Percentiles rank a stretch among this genome's conserved stretches.
Evolutionary conservation across 2,329 filamentous ascomycete species (phyloP).

Genomic region (Colletotrichum sojae): DNA sequence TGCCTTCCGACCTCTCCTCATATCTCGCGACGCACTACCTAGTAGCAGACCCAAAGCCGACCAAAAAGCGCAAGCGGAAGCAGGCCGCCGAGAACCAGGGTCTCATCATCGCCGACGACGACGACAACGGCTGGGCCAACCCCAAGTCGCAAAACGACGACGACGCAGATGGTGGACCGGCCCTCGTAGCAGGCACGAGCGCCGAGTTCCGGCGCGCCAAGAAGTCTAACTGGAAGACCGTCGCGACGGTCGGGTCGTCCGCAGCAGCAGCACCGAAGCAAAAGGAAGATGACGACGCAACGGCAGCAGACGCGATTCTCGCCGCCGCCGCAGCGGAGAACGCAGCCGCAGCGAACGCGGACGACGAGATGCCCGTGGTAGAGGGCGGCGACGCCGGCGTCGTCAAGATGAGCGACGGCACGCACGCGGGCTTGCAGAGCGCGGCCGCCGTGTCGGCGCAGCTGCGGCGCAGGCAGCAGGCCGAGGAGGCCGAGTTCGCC

Average conservation of each 20-base stretch:
- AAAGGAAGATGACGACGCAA: constrained; percentile 63
- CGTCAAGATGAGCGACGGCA: constrained; percentile 87
- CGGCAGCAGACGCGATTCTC: constrained; percentile 84
- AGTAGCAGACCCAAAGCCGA: constrained; percentile 67
- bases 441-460: constrained; percentile 83
- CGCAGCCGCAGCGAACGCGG: constrained; percentile 62
- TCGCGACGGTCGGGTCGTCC: constrained; percentile 61
- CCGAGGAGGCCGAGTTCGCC: constrained; percentile 71
- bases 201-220: constrained; percentile 81
- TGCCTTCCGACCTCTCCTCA: constrained; percentile 77
- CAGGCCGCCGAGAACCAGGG: constrained; percentile 60
- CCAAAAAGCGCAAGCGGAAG: constrained; percentile 77
- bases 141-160: constrained; percentile 58
- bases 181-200: constrained; percentile 65
- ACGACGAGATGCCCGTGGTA: constrained; percentile 65
- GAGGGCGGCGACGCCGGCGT: constrained; percentile 61
- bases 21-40: constrained; percentile 96
- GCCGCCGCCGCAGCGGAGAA: constrained; percentile 79
- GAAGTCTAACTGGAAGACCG: constrained; percentile 84
- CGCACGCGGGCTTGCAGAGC: constrained; percentile 87
- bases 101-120: constrained; percentile 76
- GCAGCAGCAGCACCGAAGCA: constrained; percentile 46
- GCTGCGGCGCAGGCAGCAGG: constrained; percentile 74
- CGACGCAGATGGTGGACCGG: constrained; percentile 67
- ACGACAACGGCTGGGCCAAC: constrained; percentile 67